These are phyloP conservation scores for Neurospora sp. DNA, from an alignment of 2,329 filamentous ascomycete genomes.

Conservation along the genomic window DNA sequence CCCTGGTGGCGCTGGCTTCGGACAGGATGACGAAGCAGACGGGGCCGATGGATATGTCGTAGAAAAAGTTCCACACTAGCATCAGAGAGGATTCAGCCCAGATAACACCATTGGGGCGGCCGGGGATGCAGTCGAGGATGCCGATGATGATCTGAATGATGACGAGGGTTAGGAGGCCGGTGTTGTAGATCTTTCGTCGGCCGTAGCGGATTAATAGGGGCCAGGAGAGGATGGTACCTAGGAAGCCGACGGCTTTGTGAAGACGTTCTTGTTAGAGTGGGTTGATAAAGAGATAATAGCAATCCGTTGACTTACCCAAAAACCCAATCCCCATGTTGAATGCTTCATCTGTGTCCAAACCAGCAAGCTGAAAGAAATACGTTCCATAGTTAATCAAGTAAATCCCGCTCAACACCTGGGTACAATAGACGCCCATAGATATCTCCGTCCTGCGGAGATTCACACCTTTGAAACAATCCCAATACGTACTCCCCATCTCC, in stretches of 20 bases:
- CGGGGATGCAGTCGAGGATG: slow-evolving; percentile 35
- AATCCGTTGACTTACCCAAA: slow-evolving; percentile 7
- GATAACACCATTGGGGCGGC: slow-evolving; percentile 26
- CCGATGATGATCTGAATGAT: slow-evolving; percentile 37
- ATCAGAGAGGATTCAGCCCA: slow-evolving; percentile 43
- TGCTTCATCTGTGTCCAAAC: slow-evolving; percentile 35
- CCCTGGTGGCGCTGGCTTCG: slow-evolving; percentile 35
- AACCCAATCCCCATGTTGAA: slow-evolving; percentile 48
- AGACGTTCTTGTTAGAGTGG: too few relatives aligned
- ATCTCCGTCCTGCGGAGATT: slow-evolving; percentile 46
- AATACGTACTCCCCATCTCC: slow-evolving; percentile 37
- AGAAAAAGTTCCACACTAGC: slow-evolving; percentile 40
- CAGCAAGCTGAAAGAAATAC: slow-evolving; percentile 50
- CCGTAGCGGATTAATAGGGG: slow-evolving; percentile 37
- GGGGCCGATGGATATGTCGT: slow-evolving; percentile 42
- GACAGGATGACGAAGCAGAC: slow-evolving; percentile 46
- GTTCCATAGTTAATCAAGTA: slow-evolving; percentile 57
- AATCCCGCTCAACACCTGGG: slow-evolving; percentile 55
- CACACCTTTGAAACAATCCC: slow-evolving; percentile 39
- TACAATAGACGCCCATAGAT: slow-evolving; percentile 51
- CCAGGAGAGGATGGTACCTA: slow-evolving; percentile 46
- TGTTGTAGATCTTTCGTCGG: slow-evolving; percentile 40
- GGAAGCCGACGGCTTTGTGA: slow-evolving; percentile 33
- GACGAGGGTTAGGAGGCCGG: slow-evolving; percentile 33
- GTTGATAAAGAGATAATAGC: too few relatives aligned